Base-by-base conservation (phyloP, 2,329 filamentous ascomycete genomes). In the Amphichorda felina region DNA sequence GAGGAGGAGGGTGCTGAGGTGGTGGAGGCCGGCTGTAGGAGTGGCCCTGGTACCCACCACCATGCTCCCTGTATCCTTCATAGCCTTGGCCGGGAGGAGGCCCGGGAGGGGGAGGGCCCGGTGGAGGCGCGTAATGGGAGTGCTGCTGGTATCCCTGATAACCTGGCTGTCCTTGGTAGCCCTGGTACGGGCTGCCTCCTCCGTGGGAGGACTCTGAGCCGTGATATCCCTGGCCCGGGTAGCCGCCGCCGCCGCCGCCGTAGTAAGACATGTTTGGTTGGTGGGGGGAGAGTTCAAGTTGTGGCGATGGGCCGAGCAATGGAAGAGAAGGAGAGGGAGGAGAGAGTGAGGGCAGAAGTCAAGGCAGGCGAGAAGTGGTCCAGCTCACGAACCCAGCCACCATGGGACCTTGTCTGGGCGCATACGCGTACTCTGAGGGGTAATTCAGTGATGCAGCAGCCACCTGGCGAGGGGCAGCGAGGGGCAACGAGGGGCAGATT, bases 191-290 rank as follows among this genome's bases (percentile, higher is more conserved):
- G 15, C 16, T 10, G 19, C 29, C 18, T 10, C 35, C 35, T 19
- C 26, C 51, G 42, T 56, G 48, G 29, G 50, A 49, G 30, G 50
- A 42, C 33, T 47, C 43, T 24, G 50, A 42, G 40, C 58, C 57
- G 44, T 62, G 47, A 30, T 59, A 50, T 41, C 61, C 56, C 45
- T 61, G 59, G 36, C 59, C 60, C 22, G 59, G 59, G 47, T 57
- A 61, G 43, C 57, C 55, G 24, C 34, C 34, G 9, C 34, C 34
- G 43, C 57, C 55, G 24, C 34, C 34, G 9, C 34, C 34, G 34
- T 36, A 36, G 18, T 35, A 22, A 30, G 58, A 60, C 58, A 61
- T 61, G 43, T 25, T 35, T 33, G 31, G 21, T 8, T 26, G 22
- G n/a, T 16, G 30, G 6, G 9, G 10, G 22, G 33, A 21, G n/a